Evolutionary conservation across 2,329 filamentous ascomycete species (phyloP).

Genomic region (Diaporthe humulicola): DNA sequence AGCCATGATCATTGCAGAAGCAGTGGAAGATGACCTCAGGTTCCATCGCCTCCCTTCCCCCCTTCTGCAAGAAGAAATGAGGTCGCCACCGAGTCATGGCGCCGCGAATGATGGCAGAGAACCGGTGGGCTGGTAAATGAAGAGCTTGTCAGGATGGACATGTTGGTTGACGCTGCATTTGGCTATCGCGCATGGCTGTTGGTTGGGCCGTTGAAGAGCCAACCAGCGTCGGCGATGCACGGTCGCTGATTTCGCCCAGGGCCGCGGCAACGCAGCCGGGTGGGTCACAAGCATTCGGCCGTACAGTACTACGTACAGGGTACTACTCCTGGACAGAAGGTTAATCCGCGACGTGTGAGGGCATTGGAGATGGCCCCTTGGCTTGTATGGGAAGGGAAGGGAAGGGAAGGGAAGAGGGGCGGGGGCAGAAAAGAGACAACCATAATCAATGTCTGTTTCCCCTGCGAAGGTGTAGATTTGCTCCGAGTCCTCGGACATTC

Average conservation of each 20-base stretch:
- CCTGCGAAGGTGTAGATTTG: no score
- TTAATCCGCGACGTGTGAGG: no score
- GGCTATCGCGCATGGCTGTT: not conserved
- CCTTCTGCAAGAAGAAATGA: not conserved
- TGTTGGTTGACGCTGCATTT: constrained; percentile 31
- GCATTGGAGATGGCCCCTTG: no score
- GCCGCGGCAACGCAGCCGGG: constrained; percentile 18
- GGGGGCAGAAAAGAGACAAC: no score
- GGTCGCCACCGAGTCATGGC: constrained; percentile 12
- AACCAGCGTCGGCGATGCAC: not conserved
- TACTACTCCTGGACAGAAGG: not conserved
- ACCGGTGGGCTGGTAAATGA: constrained; percentile 26
- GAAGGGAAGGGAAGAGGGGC: no score
- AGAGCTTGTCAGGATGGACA: constrained; percentile 23
- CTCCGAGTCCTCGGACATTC: not conserved
- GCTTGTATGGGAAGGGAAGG: not conserved
- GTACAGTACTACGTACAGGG: not conserved
- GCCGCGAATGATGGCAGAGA: constrained; percentile 25
- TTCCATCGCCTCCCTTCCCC: not conserved
- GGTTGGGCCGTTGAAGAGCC: not conserved
- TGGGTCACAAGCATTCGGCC: not conserved
- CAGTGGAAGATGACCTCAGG: not conserved
- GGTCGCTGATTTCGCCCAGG: not conserved
- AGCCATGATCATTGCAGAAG: not conserved
- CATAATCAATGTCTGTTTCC: no score